phyloP scores from a whole-genome alignment of 345 rosid species.

The Gynandropsis gynandra region DNA sequence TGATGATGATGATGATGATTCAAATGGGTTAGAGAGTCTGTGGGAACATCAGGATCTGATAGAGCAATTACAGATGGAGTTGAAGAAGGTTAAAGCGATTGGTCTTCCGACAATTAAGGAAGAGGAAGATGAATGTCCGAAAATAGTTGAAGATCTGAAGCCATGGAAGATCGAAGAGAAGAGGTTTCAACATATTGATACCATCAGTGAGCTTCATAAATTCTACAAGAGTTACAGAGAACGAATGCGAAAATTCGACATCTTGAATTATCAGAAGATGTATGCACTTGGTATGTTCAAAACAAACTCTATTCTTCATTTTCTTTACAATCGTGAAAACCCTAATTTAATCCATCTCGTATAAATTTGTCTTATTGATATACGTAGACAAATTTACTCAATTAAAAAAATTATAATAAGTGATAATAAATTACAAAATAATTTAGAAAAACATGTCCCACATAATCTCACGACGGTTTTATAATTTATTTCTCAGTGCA shows the following conservation, averaged over 20 bases:
- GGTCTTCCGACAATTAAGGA: slow-evolving; percentile 75
- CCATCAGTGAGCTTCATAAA: slow-evolving; percentile 73
- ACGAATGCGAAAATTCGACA: slow-evolving; percentile 82
- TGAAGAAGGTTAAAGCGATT: slow-evolving; percentile 74
- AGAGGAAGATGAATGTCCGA: slow-evolving; percentile 66
- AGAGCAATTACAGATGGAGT: slow-evolving; percentile 86
- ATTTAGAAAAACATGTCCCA: too few species aligned
- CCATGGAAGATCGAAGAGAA: slow-evolving; percentile 80
- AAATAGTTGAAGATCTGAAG: slow-evolving; percentile 71
- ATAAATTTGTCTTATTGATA: too few species aligned
- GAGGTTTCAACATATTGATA: slow-evolving; percentile 50
- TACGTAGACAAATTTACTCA: too few species aligned
- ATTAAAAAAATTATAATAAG: too few species aligned
- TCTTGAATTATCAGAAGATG: slow-evolving; percentile 89
- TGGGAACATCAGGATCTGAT: slow-evolving; percentile 96
- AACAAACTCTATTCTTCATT: neutral
- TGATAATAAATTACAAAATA: too few species aligned
- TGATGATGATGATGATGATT: slow-evolving; percentile 35
- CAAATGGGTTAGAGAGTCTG: slow-evolving; percentile 46
- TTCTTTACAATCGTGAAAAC: neutral
- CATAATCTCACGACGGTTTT: slow-evolving; percentile 18
- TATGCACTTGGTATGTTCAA: slow-evolving; percentile 68
- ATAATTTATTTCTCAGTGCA: slow-evolving; percentile 13
- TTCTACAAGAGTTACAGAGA: slow-evolving; percentile 83
- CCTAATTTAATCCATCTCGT: neutral